These are phyloP conservation scores for Eimeria acervulina DNA, from an alignment of 169 alveolate genomes.

Conservation along the genomic window DNA sequence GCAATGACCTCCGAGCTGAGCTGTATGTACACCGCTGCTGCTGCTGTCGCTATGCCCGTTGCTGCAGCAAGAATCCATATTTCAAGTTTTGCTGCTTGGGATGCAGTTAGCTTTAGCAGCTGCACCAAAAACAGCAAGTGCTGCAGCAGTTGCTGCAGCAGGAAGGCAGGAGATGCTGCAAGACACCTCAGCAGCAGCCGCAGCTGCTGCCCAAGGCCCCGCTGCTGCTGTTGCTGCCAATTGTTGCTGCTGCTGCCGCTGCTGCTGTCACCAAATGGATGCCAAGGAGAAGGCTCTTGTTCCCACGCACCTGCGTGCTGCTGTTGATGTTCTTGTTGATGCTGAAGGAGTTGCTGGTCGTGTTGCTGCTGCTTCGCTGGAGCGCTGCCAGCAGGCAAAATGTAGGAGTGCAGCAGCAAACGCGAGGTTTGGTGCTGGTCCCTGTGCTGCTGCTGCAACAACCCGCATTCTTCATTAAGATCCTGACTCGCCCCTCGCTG, in stretches of 20 bases:
- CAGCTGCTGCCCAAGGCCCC: slow-evolving; percentile 39
- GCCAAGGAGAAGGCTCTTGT: background rate
- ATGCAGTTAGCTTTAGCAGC: slow-evolving; percentile 54
- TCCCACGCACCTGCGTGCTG: background rate
- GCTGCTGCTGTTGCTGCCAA: slow-evolving; percentile 48
- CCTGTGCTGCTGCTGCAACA: slow-evolving; percentile 28
- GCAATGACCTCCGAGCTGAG: slow-evolving; percentile 69
- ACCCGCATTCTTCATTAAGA: background rate
- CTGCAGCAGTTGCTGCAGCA: slow-evolving; percentile 69
- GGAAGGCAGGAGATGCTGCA: slow-evolving; percentile 1
- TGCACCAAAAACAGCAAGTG: slow-evolving; percentile 45
- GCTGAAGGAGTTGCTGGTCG: slow-evolving; percentile 24
- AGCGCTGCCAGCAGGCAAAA: background rate
- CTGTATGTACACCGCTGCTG: slow-evolving; percentile 73
- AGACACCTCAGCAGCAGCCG: slow-evolving; percentile 69
- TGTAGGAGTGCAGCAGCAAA: slow-evolving; percentile 41
- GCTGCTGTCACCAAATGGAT: slow-evolving; percentile 3
- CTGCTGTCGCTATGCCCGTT: slow-evolving; percentile 64
- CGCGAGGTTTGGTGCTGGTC: slow-evolving; percentile 15
- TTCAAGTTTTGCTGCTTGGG: slow-evolving; percentile 54
- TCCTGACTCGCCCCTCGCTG: background rate
- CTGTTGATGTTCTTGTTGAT: slow-evolving; percentile 34
- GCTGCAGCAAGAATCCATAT: slow-evolving; percentile 71
- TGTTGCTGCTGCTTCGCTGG: slow-evolving; percentile 47
- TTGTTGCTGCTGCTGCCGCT: slow-evolving; percentile 69